phyloP scores from a whole-genome alignment of 768 basidiomycete genomes.

The Psilocybe cyanescens region DNA sequence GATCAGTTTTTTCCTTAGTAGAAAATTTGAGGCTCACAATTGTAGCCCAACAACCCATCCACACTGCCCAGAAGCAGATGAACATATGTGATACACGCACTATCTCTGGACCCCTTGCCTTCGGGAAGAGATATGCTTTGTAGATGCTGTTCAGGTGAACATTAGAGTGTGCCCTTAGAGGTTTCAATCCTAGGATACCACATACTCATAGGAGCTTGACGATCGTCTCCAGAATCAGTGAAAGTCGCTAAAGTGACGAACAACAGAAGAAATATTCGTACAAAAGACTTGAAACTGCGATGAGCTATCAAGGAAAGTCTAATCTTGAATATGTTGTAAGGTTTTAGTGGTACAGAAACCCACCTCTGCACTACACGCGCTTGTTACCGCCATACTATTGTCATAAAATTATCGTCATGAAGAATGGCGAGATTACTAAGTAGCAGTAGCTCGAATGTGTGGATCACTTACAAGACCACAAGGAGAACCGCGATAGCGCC shows the following conservation, averaged over 20 bases:
- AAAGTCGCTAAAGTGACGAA: neutral
- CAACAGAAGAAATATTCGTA: slow-evolving; percentile 22
- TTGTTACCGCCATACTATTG: slow-evolving; percentile 50
- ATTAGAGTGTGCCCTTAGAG: neutral
- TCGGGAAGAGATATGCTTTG: slow-evolving; percentile 40
- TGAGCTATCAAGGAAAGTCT: slow-evolving; percentile 29
- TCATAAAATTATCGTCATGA: slow-evolving; percentile 5
- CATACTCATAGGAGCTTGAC: slow-evolving; percentile 50
- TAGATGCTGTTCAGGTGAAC: slow-evolving; percentile 29
- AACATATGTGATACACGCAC: slow-evolving; percentile 42
- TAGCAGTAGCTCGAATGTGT: neutral
- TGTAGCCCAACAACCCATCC: slow-evolving; percentile 47
- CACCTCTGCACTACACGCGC: slow-evolving; percentile 43
- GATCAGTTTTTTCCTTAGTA: too few species aligned
- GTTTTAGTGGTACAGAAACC: neutral
- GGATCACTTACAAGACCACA: slow-evolving; percentile 38
- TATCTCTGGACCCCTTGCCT: slow-evolving; percentile 41
- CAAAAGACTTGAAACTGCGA: slow-evolving; percentile 48
- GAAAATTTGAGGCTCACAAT: slow-evolving; percentile 29
- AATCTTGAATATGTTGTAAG: too few species aligned
- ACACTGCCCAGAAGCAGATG: slow-evolving; percentile 45
- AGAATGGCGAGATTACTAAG: neutral
- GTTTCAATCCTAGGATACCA: slow-evolving; percentile 1
- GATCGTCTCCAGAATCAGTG: neutral
- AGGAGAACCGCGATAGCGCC: slow-evolving; percentile 37